Conservation (phyloP, 1,284 basidiomycete species). For the Pulchroboletus neoregius region DNA sequence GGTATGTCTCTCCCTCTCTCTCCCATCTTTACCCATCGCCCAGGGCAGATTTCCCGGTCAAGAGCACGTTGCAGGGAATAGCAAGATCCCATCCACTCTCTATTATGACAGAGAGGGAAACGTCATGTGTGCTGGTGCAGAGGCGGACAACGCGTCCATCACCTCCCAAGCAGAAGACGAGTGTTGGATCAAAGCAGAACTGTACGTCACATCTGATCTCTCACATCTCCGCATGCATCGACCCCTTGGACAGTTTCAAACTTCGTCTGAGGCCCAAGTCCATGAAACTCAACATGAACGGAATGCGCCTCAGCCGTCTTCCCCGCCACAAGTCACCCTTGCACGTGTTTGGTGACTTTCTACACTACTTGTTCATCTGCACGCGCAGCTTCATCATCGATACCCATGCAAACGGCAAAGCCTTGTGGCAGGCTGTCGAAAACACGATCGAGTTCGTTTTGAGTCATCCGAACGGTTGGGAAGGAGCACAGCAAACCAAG, state of each 20-base stretch:
- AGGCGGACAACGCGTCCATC: slow-evolving; percentile 60
- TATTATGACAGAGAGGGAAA: slow-evolving; percentile 63
- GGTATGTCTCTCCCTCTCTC: slow-evolving; percentile 38
- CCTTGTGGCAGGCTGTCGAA: slow-evolving; percentile 64
- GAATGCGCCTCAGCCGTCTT: slow-evolving; percentile 64
- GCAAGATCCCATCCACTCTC: slow-evolving; percentile 73
- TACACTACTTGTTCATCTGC: slow-evolving; percentile 67
- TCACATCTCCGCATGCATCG: background rate
- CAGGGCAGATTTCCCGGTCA: slow-evolving; percentile 66
- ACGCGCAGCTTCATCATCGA: slow-evolving; percentile 69
- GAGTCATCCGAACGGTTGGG: slow-evolving; percentile 79
- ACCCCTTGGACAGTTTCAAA: slow-evolving; percentile 55
- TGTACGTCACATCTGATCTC: slow-evolving; percentile 43
- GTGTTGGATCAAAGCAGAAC: slow-evolving; percentile 66
- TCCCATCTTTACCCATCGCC: slow-evolving; percentile 12
- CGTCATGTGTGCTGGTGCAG: slow-evolving; percentile 69
- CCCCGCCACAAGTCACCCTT: slow-evolving; percentile 63
- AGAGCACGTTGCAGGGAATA: slow-evolving; percentile 78
- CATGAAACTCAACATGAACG: slow-evolving; percentile 77
- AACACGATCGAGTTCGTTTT: slow-evolving; percentile 62
- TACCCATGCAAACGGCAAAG: slow-evolving; percentile 64
- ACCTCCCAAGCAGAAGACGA: slow-evolving; percentile 66
- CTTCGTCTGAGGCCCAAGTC: slow-evolving; percentile 67
- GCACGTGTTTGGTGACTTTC: slow-evolving; percentile 73
- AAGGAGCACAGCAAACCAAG: slow-evolving; percentile 72